These are phyloP conservation scores for Herpetomonas tarakana DNA, from an alignment of 208 protist genomes.

Conservation along the genomic window DNA sequence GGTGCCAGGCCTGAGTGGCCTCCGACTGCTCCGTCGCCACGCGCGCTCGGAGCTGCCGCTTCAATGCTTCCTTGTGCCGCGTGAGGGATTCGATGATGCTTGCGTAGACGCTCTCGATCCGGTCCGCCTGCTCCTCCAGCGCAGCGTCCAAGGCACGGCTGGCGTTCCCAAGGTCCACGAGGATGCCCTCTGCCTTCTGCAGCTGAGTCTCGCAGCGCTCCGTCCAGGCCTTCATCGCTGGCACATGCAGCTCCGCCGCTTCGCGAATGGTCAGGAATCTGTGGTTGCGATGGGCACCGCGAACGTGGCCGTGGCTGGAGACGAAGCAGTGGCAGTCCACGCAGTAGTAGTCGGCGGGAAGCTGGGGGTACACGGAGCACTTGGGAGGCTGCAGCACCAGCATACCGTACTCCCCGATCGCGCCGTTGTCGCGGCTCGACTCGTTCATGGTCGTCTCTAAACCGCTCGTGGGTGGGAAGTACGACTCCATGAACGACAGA, in stretches of 20 bases:
- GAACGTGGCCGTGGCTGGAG: slow-evolving; percentile 30
- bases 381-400: slow-evolving; percentile 6
- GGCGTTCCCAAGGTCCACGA: slow-evolving; percentile 18
- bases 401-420: slow-evolving; percentile 4
- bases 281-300: slow-evolving; percentile 29
- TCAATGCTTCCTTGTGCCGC: slow-evolving; percentile 15
- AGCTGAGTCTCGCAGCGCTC: slow-evolving; percentile 21
- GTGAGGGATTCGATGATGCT: slow-evolving; percentile 22
- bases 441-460: background rate
- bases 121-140: slow-evolving; percentile 10
- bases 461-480: background rate
- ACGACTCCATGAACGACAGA: background rate
- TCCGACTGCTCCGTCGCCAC: slow-evolving; percentile 1
- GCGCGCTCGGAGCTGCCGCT: slow-evolving; percentile 17
- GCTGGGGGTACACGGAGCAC: slow-evolving; percentile 30
- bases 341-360: slow-evolving; percentile 33
- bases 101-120: slow-evolving; percentile 15
- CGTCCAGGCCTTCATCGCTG: slow-evolving; percentile 18
- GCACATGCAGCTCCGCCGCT: slow-evolving; percentile 30
- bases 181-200: slow-evolving; percentile 15
- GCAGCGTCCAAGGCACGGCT: slow-evolving; percentile 11
- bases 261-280: slow-evolving; percentile 26
- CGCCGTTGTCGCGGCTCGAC: background rate
- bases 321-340: slow-evolving; percentile 25
- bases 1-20: slow-evolving; percentile 2